phyloP scores from a whole-genome alignment of 2,329 filamentous ascomycete species.

The Magnaporthales sp. region DNA sequence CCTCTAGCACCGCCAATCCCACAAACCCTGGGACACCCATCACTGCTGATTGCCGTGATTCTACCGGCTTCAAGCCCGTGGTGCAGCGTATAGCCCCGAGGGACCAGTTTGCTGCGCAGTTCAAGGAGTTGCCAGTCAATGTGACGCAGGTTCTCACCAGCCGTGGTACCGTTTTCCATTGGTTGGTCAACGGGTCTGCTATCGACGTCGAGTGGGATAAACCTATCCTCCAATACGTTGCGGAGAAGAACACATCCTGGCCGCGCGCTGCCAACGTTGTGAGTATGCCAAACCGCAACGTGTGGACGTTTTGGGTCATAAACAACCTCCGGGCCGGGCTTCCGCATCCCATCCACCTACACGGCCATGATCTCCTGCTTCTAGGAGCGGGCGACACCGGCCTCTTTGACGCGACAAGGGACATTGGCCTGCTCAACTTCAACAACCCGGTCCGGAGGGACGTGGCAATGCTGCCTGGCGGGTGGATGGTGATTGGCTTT shows the following conservation, averaged over 20 bases:
- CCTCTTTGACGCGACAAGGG: constrained; percentile 9
- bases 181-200: constrained; percentile 15
- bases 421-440: constrained; percentile 18
- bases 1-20: constrained; percentile 17
- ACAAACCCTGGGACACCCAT: constrained; percentile 18
- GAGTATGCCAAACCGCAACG: constrained; percentile 14
- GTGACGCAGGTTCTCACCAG: constrained; percentile 28
- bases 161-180: constrained; percentile 24
- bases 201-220: constrained; percentile 26
- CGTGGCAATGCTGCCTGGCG: constrained; percentile 30
- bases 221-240: constrained; percentile 23
- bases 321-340: constrained; percentile 17
- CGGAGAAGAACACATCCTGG: constrained; percentile 18
- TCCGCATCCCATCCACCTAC: constrained; percentile 32
- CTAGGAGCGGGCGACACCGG: constrained; percentile 18
- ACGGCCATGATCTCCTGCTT: constrained; percentile 33
- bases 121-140: constrained; percentile 25
- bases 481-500: constrained; percentile 36
- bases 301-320: constrained; percentile 25
- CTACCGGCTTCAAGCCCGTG: constrained; percentile 11
- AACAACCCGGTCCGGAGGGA: constrained; percentile 34
- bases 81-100: constrained; percentile 12
- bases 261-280: constrained; percentile 5
- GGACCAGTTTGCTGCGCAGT: constrained; percentile 10
- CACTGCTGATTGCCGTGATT: constrained; percentile 13